A percentile compares a stretch with the other conserved stretches of the same genome.
phyloP scores from a whole-genome alignment of 2,329 filamentous ascomycete species.

The Nigrospora sphaerica region DNA sequence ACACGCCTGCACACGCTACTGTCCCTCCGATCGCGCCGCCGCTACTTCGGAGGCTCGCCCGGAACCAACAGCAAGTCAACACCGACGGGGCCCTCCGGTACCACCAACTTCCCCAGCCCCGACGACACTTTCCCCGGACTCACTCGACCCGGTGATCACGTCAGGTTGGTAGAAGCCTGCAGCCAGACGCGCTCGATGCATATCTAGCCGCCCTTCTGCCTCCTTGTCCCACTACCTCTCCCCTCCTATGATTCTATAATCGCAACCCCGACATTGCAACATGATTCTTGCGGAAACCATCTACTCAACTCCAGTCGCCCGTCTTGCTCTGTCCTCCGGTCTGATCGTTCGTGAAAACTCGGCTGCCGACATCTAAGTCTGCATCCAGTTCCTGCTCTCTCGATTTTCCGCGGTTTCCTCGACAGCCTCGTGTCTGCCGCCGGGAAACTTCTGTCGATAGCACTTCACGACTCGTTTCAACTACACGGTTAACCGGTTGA shows the following conservation, averaged over 20 bases:
- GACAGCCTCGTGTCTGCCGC: conserved; percentile 26
- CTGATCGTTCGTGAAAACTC: conserved; percentile 47
- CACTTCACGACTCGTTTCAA: conserved; percentile 25
- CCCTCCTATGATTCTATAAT: conserved; percentile 16
- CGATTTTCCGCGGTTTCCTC: conserved; percentile 28
- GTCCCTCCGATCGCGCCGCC: conserved; percentile 7
- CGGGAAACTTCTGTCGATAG: conserved; percentile 35
- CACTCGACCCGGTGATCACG: conserved; percentile 7
- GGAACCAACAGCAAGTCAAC: too few species aligned
- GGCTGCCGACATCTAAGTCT: conserved; percentile 34
- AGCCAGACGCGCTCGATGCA: conserved; percentile 14
- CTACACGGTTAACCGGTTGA: conserved; percentile 40
- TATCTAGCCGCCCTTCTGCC: conserved; percentile 21
- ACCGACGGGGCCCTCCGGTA: too few species aligned
- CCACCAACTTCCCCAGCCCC: too few species aligned
- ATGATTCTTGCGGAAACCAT: conserved; percentile 51
- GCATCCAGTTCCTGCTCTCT: conserved; percentile 33
- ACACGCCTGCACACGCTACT: background rate
- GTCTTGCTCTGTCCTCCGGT: conserved; percentile 55
- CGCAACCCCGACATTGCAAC: conserved; percentile 29
- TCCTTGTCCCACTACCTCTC: conserved; percentile 22
- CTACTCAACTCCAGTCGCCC: conserved; percentile 52
- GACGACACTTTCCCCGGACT: background rate
- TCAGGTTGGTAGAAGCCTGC: conserved; percentile 17
- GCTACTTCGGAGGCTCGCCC: too few species aligned